These are phyloP conservation scores for Chaetoceros tenuissimus DNA, from an alignment of 108 stramenopile genomes.

Conservation along the genomic window DNA sequence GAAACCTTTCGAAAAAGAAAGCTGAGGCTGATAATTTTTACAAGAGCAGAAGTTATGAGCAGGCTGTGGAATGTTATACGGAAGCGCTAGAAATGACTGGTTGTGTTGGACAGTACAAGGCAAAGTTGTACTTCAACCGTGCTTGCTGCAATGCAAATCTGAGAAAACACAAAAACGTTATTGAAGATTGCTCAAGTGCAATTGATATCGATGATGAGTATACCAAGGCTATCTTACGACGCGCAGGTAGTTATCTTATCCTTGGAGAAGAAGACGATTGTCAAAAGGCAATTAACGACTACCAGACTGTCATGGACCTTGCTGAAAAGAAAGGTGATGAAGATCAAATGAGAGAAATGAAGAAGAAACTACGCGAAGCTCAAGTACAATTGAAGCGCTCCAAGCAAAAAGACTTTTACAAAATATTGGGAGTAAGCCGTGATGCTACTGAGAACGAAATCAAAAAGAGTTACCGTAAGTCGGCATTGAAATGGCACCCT, in stretches of 20 bases:
- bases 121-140: slow-evolving; percentile 40
- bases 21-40: slow-evolving; percentile 35
- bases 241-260: slow-evolving; percentile 17
- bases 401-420: slow-evolving; percentile 59
- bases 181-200: slow-evolving; percentile 25
- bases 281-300: slow-evolving; percentile 30
- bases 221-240: slow-evolving; percentile 31
- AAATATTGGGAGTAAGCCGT: slow-evolving; percentile 40
- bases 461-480: slow-evolving; percentile 66
- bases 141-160: slow-evolving; percentile 26
- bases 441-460: slow-evolving; percentile 55
- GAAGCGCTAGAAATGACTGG: slow-evolving; percentile 24
- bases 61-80: slow-evolving; percentile 7
- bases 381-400: slow-evolving; percentile 16
- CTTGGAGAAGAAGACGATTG: slow-evolving; percentile 33
- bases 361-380: slow-evolving; percentile 12
- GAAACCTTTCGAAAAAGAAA: slow-evolving; percentile 20
- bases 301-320: slow-evolving; percentile 26
- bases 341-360: slow-evolving; percentile 20
- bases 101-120: slow-evolving; percentile 18
- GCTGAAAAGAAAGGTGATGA: slow-evolving; percentile 7
- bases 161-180: slow-evolving; percentile 22
- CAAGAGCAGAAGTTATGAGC: slow-evolving; percentile 16
- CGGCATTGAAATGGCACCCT: slow-evolving; percentile 23
- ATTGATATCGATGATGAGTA: slow-evolving; percentile 31